A percentile compares a stretch with the other conserved stretches of the same genome.
These are phyloP conservation scores for Beta lomatogona DNA, from an alignment of 179 eudicot species.

Conservation along the genomic window DNA sequence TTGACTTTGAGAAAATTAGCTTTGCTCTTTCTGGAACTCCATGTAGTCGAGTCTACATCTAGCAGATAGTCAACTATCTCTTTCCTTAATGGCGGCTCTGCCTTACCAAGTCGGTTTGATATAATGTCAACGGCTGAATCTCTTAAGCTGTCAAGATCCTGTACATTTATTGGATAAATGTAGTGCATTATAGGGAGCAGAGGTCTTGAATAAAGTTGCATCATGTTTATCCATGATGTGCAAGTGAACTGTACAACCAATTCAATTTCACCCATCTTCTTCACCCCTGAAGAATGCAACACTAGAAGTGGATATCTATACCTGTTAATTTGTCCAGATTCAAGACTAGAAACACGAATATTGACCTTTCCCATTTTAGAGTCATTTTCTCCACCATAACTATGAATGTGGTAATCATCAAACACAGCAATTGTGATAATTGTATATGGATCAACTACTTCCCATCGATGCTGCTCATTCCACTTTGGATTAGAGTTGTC, in stretches of 20 bases:
- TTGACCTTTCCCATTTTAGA: slow-evolving; percentile 36
- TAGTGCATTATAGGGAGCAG: slow-evolving; percentile 31
- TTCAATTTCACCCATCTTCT: slow-evolving; percentile 38
- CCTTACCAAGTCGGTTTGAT: slow-evolving; percentile 23
- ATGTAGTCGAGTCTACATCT: slow-evolving; percentile 12
- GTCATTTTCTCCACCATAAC: slow-evolving; percentile 22
- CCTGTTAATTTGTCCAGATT: slow-evolving; percentile 31
- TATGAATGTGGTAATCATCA: slow-evolving; percentile 27
- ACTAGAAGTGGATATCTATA: slow-evolving; percentile 32
- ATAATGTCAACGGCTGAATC: slow-evolving; percentile 23
- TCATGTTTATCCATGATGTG: slow-evolving; percentile 25
- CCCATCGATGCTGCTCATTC: slow-evolving; percentile 34
- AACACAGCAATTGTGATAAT: slow-evolving; percentile 31
- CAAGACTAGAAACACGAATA: slow-evolving; percentile 31
- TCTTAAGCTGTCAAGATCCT: slow-evolving; percentile 21
- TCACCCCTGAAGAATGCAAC: slow-evolving; percentile 27
- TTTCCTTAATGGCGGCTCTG: slow-evolving; percentile 29
- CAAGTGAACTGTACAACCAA: slow-evolving; percentile 31
- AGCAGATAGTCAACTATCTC: slow-evolving; percentile 35
- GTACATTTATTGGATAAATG: slow-evolving; percentile 12
- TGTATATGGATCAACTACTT: slow-evolving; percentile 35
- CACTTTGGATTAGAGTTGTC: slow-evolving; percentile 27
- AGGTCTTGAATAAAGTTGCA: slow-evolving; percentile 30
- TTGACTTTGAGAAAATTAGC: slow-evolving; percentile 13
- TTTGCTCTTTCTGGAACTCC: slow-evolving; percentile 29